Base-by-base conservation (phyloP, 768 basidiomycete species). In the Auriscalpium vulgare region DNA sequence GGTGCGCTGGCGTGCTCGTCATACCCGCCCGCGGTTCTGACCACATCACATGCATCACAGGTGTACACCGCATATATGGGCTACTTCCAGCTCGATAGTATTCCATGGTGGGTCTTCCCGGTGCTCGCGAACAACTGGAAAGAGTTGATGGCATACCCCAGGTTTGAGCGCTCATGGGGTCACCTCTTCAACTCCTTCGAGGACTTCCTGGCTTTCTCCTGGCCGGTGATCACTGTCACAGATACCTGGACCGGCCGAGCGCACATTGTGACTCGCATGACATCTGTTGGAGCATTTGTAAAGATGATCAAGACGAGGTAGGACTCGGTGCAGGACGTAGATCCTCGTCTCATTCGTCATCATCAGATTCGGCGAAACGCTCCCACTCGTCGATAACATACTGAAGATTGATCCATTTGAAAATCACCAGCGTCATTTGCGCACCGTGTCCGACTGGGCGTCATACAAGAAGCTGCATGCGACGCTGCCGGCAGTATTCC, bases 241-340 rank as follows among this genome's bases (percentile, higher is more conserved):
- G 87, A 91, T 66, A 66, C 75, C 45, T 78, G 75, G 67, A 88
- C 90, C 1, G 84, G 87, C 16, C 77, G 78, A 58, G 81, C 87
- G 0, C 89, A 91, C 67, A 85, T 92, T 54, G 88, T 88, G 21
- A 91, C 88, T n/a, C 79, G 86, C 48, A 70, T 82, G 58, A 83
- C 75, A 4, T 85, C 85, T 36, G 76, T 92, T 49, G 78, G 79
- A 5, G 83, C 87, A 1, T 92, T 92, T 62, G 68, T 89, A 49
- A 88, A 85, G 71, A 92, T 91, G 89, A 83, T 92, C 63, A 88
- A 88, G 71, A 88, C 86, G 2, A 79, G 88, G 87, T 83, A 59
- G 16, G 56, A 44, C 10, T 23, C 17, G 10, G n/a, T 38, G n/a
- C 34, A 51, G 35, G 16, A 23, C 43, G 23, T 21, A 29, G 50